A percentile compares a stretch with the other conserved stretches of the same genome.
Conservation (phyloP, 768 basidiomycete species). For the Phylloporus arenicola region DNA sequence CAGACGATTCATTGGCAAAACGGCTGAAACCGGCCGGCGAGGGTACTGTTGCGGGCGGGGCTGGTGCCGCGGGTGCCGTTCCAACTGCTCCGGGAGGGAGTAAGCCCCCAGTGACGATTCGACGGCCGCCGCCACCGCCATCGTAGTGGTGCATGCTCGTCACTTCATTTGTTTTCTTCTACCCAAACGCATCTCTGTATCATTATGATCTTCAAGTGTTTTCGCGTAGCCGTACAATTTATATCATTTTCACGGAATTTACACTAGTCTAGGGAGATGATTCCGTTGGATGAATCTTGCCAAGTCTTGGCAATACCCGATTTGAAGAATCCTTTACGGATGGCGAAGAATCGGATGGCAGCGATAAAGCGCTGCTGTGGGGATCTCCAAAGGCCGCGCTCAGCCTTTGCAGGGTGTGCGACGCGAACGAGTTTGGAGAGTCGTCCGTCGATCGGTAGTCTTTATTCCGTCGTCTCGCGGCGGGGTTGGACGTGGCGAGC, state of each 20-base stretch:
- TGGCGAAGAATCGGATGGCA: too few relatives aligned
- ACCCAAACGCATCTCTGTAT: slow-evolving; percentile 1
- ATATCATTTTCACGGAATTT: not conserved
- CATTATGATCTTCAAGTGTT: not conserved
- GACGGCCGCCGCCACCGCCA: slow-evolving; percentile 29
- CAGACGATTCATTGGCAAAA: slow-evolving; percentile 61
- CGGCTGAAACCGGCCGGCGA: slow-evolving; percentile 52
- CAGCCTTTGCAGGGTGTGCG: too few relatives aligned
- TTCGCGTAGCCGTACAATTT: not conserved
- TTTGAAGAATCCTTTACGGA: too few relatives aligned
- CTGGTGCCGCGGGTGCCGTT: not conserved
- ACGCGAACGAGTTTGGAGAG: too few relatives aligned
- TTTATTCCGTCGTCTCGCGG: too few relatives aligned
- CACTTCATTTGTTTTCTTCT: not conserved
- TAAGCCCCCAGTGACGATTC: slow-evolving; percentile 32
- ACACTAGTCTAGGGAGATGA: not conserved
- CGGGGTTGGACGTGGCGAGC: too few relatives aligned
- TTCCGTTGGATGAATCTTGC: not conserved
- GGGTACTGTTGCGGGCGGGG: not conserved
- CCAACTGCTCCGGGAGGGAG: slow-evolving; percentile 8
- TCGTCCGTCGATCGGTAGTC: too few relatives aligned
- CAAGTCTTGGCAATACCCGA: too few relatives aligned
- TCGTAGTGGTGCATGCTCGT: slow-evolving; percentile 2
- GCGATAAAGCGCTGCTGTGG: too few relatives aligned
- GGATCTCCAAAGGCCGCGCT: too few relatives aligned